Conservation (phyloP, 2,329 filamentous ascomycete species). For the Dactylellina cionopaga region DNA sequence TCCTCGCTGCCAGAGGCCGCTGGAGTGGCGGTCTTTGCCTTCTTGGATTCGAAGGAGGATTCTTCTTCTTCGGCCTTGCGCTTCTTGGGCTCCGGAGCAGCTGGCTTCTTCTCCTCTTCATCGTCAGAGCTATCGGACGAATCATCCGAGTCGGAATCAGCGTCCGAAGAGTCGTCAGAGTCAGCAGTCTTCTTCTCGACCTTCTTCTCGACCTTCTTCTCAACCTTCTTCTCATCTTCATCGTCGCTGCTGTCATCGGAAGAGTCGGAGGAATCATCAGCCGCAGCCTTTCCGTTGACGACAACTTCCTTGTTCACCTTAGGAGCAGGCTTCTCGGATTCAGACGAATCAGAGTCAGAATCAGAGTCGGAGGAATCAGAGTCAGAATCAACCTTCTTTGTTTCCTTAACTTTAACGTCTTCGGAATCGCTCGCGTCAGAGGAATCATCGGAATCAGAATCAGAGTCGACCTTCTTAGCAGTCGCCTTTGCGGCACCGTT, state of each 20-base stretch:
- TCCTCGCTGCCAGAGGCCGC: conserved; percentile 57
- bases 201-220: conserved; percentile 10
- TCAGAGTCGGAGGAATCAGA: conserved; percentile 45
- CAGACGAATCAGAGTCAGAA: neutral
- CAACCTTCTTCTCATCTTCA: conserved; percentile 29
- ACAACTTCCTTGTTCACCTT: conserved; percentile 55
- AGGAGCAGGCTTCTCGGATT: conserved; percentile 53
- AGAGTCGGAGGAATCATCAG: conserved; percentile 45
- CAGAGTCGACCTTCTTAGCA: conserved; percentile 53
- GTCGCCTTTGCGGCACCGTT: conserved; percentile 61
- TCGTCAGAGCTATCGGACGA: conserved; percentile 58
- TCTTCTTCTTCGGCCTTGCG: conserved; percentile 70
- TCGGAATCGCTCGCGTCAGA: conserved; percentile 57
- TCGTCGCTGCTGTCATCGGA: conserved; percentile 28
- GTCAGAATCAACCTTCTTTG: conserved; percentile 32
- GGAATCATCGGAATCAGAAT: conserved; percentile 2
- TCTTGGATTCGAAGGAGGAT: conserved; percentile 70
- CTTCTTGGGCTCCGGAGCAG: conserved; percentile 68
- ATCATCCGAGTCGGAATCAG: conserved; percentile 61
- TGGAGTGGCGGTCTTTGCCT: conserved; percentile 71
- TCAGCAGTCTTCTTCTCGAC: conserved; percentile 49
- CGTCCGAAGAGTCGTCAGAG: conserved; percentile 60
- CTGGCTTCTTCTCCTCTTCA: conserved; percentile 56
- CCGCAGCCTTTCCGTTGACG: conserved; percentile 55
- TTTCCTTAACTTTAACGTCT: conserved; percentile 50